Evolutionary conservation across 2,329 filamentous ascomycete genomes (phyloP), one percentile per base, ranked within the genome.

Genomic region (Cercospora zeina): DNA sequence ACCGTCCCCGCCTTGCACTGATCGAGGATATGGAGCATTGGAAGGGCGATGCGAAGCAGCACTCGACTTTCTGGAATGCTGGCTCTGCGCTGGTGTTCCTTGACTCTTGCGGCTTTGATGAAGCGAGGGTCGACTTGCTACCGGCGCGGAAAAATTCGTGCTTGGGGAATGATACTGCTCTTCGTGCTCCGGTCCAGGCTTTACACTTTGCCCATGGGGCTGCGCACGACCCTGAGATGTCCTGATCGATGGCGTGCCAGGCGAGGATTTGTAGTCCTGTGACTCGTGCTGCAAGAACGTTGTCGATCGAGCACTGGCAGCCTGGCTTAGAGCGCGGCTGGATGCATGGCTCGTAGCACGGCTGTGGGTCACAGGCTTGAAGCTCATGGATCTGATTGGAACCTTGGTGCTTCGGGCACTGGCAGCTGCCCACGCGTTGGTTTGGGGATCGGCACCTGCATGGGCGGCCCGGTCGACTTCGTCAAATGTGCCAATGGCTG

Each of bases 341-440:
- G 33, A 31, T 3, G 56, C 39, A 51, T 45, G 56, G 34, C 45
- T 58, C 14, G 42, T 27, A 16, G 42, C 42, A 37, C 56, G 56
- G 24, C 33, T 39, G 4, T 5, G 27, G 16, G 56, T 31, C 24
- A 19, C 56, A 36, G 56, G 36, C 19, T 36, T 33, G 33, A 58
- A 58, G 45, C 45, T 51, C 56, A 58, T 51, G 10, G 16, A 19
- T 31, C 50, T 58, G 45, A 58, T 50, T 9, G 56, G 56, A 19
- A 58, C 45, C 49, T 49, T 58, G 42, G 56, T 58, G 42, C 56
- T 58, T 50, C 45, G 47, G 6, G 56, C 42, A 34, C 56, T 58
- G 24, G 56, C 56, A 16, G 56, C 56, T 14, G 56, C 56, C 56
- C 56, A 58, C 19, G 56, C 56, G 27, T 36, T 50, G 31, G 30